phyloP scores from a whole-genome alignment of 2,329 filamentous ascomycete species.

The Coniochaeta ligniaria region DNA sequence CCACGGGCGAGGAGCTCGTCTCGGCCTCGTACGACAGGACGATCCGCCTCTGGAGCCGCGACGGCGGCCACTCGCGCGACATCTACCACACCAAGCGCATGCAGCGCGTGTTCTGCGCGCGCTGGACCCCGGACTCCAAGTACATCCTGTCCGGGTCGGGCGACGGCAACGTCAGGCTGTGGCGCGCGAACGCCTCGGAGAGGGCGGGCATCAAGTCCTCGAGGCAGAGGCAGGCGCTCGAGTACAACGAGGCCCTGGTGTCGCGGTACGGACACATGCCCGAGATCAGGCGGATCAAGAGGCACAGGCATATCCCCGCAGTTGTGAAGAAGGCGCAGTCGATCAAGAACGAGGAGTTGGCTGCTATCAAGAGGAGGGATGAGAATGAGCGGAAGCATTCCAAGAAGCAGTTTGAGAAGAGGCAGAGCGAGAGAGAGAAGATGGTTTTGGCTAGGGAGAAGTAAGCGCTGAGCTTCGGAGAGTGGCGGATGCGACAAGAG shows the following conservation, averaged over 20 bases:
- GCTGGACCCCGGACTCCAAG: constrained; percentile 82
- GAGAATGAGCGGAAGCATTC: constrained; percentile 93
- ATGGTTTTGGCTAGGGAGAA: constrained; percentile 68
- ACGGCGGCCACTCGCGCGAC: constrained; percentile 78
- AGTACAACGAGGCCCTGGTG: constrained; percentile 83
- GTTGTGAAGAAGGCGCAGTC: constrained; percentile 91
- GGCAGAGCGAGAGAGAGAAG: constrained; percentile 68
- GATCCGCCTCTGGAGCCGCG: constrained; percentile 75
- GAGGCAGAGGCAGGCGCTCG: constrained; percentile 76
- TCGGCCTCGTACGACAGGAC: constrained; percentile 85
- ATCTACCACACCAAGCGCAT: constrained; percentile 97
- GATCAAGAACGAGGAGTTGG: constrained; percentile 87
- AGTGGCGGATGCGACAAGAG: no score
- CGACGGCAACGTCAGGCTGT: constrained; percentile 81
- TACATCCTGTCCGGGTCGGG: constrained; percentile 89
- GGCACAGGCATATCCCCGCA: constrained; percentile 87
- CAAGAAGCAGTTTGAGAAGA: constrained; percentile 64
- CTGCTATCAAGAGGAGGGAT: constrained; percentile 79
- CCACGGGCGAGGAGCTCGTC: constrained; percentile 89
- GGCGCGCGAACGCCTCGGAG: constrained; percentile 80
- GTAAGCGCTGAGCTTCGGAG: constrained; percentile 19
- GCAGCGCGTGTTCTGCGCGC: constrained; percentile 79
- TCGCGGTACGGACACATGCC: constrained; percentile 91
- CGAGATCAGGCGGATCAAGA: constrained; percentile 82
- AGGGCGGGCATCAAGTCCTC: constrained; percentile 81